Conservation (phyloP, 768 basidiomycete species). For the Xerocomellus chrysenteron region DNA sequence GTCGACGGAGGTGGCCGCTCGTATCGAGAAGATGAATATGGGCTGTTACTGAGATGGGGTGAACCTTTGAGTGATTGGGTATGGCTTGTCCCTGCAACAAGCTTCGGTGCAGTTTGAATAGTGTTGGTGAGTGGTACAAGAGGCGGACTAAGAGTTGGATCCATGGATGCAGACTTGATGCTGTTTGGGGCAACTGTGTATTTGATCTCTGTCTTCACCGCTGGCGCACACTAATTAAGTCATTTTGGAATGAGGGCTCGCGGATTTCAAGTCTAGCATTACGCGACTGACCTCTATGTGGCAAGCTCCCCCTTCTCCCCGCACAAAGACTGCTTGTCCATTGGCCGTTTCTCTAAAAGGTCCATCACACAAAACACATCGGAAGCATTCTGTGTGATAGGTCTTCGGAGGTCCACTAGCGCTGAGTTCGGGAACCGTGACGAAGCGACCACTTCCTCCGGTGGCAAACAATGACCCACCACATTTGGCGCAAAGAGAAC, state of each 20-base stretch:
- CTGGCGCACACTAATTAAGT: constrained; percentile 42
- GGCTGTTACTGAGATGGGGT: constrained; percentile 7
- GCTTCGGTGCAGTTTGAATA: constrained; percentile 9
- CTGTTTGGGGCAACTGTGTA: constrained; percentile 6
- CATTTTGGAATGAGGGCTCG: constrained; percentile 6
- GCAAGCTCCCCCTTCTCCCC: constrained; percentile 61
- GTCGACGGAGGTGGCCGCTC: constrained; percentile 23
- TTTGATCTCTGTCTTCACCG: constrained; percentile 29
- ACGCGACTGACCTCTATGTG: constrained; percentile 52
- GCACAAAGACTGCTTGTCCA: constrained; percentile 72
- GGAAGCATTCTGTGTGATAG: constrained; percentile 78
- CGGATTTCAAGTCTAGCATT: background rate
- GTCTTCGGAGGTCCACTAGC: constrained; percentile 46
- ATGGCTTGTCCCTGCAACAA: background rate
- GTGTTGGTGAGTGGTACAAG: constrained; percentile 21
- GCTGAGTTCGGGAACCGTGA: constrained; percentile 61
- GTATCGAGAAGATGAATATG: constrained; percentile 32
- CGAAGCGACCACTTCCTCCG: constrained; percentile 60
- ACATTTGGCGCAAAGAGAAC: constrained; percentile 62
- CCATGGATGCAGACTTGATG: constrained; percentile 10
- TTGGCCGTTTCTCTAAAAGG: constrained; percentile 59
- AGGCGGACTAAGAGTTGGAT: constrained; percentile 18
- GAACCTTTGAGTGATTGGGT: constrained; percentile 15
- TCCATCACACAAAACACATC: constrained; percentile 63
- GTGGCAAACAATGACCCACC: constrained; percentile 54